Conservation (phyloP, 164 flowering plant genomes). For the Chimonanthus praecox region DNA sequence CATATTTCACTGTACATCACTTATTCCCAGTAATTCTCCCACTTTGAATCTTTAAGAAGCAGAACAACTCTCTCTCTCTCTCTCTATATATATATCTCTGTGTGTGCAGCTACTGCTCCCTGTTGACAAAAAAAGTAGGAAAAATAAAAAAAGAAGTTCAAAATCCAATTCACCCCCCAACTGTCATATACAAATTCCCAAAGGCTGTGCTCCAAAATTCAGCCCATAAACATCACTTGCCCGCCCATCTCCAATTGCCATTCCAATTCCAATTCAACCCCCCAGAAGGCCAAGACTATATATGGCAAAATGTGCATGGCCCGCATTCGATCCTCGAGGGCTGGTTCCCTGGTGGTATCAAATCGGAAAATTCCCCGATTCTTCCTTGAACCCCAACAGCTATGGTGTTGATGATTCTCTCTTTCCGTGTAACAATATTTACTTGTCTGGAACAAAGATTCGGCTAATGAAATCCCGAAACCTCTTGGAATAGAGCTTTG, state of each 20-base stretch:
- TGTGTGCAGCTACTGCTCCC: too few species aligned
- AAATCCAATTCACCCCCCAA: not conserved
- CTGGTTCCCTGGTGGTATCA: too few species aligned
- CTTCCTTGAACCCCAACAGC: too few species aligned
- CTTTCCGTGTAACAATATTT: not conserved
- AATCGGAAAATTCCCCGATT: too few species aligned
- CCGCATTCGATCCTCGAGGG: too few species aligned
- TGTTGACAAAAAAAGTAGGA: not conserved
- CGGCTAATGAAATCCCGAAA: slow-evolving; percentile 70
- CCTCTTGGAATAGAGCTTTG: slow-evolving; percentile 79
- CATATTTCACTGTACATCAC: slow-evolving; percentile 10
- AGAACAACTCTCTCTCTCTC: not conserved
- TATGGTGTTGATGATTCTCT: too few species aligned
- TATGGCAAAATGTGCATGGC: too few species aligned
- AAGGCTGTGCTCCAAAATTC: slow-evolving; percentile 12
- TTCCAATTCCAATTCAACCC: too few species aligned
- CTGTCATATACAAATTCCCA: slow-evolving; percentile 6
- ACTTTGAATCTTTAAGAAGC: slow-evolving; percentile 1
- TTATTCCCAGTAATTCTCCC: slow-evolving; percentile 6
- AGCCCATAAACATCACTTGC: slow-evolving; percentile 2
- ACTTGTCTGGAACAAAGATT: slow-evolving; percentile 63
- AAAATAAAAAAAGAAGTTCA: slow-evolving; percentile 1
- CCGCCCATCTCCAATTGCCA: not conserved
- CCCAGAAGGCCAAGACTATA: too few species aligned
- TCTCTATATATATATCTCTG: too few species aligned